phyloP scores from a whole-genome alignment of 2,329 filamentous ascomycete genomes.

The Furcasterigmium sp. region DNA sequence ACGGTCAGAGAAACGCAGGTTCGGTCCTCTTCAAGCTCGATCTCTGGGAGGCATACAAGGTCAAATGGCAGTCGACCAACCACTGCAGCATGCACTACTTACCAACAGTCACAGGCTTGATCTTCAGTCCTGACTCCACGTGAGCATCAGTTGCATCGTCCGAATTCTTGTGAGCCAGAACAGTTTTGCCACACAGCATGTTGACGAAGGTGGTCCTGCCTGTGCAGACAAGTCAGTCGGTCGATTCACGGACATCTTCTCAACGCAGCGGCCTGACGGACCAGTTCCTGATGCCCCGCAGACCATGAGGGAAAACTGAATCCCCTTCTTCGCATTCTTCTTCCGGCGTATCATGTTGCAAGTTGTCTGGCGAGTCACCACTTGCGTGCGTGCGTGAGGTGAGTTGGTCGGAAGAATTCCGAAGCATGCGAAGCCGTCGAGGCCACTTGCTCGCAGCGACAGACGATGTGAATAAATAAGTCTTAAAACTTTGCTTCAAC shows the following conservation, averaged over 20 bases:
- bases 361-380: background rate
- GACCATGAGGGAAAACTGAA: slow-evolving; percentile 99
- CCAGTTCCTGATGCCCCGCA: slow-evolving; percentile 98
- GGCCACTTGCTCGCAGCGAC: no score
- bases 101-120: slow-evolving; percentile 97
- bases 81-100: no score
- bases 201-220: slow-evolving; percentile 99
- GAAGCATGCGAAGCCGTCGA: no score
- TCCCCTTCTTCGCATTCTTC: slow-evolving; percentile 99
- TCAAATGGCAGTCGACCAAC: no score
- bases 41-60: no score
- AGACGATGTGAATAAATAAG: no score
- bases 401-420: no score
- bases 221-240: slow-evolving; percentile 28
- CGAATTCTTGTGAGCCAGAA: slow-evolving; percentile 84
- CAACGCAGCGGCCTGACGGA: no score
- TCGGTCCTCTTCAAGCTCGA: slow-evolving; percentile 96
- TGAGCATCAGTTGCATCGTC: slow-evolving; percentile 87
- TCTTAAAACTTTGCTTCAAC: no score
- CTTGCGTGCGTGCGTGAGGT: no score
- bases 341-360: slow-evolving; percentile 97
- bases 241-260: no score
- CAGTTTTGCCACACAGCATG: slow-evolving; percentile 93
- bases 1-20: slow-evolving; percentile 97
- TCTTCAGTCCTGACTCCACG: slow-evolving; percentile 94